These are phyloP conservation scores for Alternaria dauci DNA, from an alignment of 2,329 filamentous ascomycete species.

Conservation along the genomic window DNA sequence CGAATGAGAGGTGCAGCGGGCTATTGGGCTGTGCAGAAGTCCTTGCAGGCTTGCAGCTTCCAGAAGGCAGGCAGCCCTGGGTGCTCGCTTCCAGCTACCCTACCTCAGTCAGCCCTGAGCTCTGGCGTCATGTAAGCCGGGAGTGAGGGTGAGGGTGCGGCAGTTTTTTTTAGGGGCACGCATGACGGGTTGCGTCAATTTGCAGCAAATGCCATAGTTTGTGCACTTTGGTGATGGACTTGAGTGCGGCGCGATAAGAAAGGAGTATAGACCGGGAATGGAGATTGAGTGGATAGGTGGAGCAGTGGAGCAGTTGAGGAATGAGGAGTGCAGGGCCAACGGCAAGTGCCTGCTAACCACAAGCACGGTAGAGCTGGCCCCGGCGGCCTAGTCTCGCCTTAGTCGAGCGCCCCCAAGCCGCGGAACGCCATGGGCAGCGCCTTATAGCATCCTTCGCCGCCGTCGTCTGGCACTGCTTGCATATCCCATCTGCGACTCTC, in stretches of 20 bases:
- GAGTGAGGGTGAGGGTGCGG: neutral
- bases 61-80: slow-evolving; percentile 11
- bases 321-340: slow-evolving; percentile 9
- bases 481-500: neutral
- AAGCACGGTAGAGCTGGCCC: slow-evolving; percentile 1
- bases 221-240: neutral
- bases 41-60: slow-evolving; percentile 8
- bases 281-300: neutral
- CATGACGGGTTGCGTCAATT: neutral
- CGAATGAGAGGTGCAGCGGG: slow-evolving; percentile 6
- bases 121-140: slow-evolving; percentile 4
- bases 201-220: slow-evolving; percentile 1
- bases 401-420: slow-evolving; percentile 2
- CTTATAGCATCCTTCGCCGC: slow-evolving; percentile 22
- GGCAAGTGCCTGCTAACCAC: slow-evolving; percentile 8
- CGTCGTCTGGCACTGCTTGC: slow-evolving; percentile 16
- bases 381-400: slow-evolving; percentile 10
- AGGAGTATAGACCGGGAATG: slow-evolving; percentile 1
- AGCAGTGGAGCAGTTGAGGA: slow-evolving; percentile 9
- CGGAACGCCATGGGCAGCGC: slow-evolving; percentile 6
- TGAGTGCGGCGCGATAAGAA: neutral
- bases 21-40: slow-evolving; percentile 1
- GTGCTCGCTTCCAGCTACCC: neutral
- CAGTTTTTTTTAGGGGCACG: neutral
- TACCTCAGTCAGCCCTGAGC: neutral